Evolutionary conservation across 169 alveolate genomes (phyloP), one percentile per base, ranked within the genome.

Genomic region (Perkinsus marinus): DNA sequence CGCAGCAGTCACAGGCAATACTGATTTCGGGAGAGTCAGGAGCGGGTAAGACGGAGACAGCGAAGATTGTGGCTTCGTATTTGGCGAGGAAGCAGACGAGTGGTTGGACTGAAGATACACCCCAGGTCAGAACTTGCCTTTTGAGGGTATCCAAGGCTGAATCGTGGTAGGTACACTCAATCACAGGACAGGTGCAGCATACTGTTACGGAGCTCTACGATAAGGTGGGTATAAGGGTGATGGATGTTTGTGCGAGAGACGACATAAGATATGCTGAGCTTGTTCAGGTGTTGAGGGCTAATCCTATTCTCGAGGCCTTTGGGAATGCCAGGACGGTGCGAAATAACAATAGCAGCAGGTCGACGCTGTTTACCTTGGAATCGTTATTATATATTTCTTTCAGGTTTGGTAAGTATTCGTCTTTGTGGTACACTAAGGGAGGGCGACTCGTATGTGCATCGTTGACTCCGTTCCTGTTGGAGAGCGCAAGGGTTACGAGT

Each of bases 271-370:
- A 41, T 10, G 46, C 46, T 10, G 46, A 6, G 10, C 22, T 30
- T 30, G 5, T 26, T 13, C 26, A 57, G 79, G 79, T 57, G 26
- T 30, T 57, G 22, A 57, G 34, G 79, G 98, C 99, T 39, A 98
- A 98, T 93, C 99, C 99, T 10, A 98, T 99, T 68, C 97, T 99
- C 79, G 99, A 99, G 95, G 98, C 99, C 43, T 99, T 98, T 93
- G 99, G 99, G 39, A 98, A 99, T 95, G 99, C 99, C 2, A 98
- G 97, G 92, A 99, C 99, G 17, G 97, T 98, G 13, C 95, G 99
- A 93, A 98, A 98, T 94, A 97, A 98, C 94, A 98, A 98, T 92
- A 96, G 98, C 43, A 96, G 99, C 91, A 95, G 99, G 92, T 98
- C 97, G 94, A 99, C 3, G 46, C 10, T 41, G 19, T 41, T 99